Percentiles rank a stretch among this genome's conserved stretches.
These are phyloP conservation scores for Hymenochaete sp. DNA, from an alignment of 1,284 basidiomycete species.

Conservation along the genomic window DNA sequence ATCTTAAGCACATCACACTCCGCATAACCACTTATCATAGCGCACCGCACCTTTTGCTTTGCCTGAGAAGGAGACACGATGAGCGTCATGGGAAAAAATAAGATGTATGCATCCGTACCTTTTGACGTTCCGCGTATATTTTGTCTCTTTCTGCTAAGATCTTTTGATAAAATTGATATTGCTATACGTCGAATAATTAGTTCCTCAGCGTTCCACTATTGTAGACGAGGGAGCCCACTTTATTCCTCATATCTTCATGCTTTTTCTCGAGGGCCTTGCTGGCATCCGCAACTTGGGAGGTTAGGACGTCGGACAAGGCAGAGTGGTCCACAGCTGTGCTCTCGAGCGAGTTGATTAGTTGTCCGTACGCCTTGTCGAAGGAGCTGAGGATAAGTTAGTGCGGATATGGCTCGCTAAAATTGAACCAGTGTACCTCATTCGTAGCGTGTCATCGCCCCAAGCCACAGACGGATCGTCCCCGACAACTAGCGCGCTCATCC, in stretches of 20 bases:
- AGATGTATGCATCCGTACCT: conserved; percentile 42
- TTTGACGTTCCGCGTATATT: conserved; percentile 55
- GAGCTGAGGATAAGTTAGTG: conserved; percentile 38
- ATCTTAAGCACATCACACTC: conserved; percentile 14
- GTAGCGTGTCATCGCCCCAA: conserved; percentile 45
- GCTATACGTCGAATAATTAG: conserved; percentile 30
- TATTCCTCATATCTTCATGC: conserved; percentile 61
- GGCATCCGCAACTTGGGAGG: conserved; percentile 53
- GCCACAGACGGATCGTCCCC: conserved; percentile 60
- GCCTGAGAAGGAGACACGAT: conserved; percentile 33
- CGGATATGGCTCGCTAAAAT: not conserved
- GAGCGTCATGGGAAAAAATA: too few relatives aligned
- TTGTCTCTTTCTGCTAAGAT: conserved; percentile 62
- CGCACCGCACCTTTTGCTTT: conserved; percentile 57
- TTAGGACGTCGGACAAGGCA: conserved; percentile 53
- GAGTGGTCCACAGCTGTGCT: conserved; percentile 61
- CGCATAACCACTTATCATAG: conserved; percentile 1
- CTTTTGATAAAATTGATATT: conserved; percentile 64
- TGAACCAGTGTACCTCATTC: conserved; percentile 41
- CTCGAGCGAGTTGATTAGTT: conserved; percentile 52
- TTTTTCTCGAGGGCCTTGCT: conserved; percentile 50
- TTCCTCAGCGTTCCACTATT: not conserved
- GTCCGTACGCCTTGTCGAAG: conserved; percentile 54
- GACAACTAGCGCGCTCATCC: conserved; percentile 44
- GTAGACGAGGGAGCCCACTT: conserved; percentile 31